These are phyloP conservation scores for Holtermannia corniformis DNA, from an alignment of 768 basidiomycete genomes.

Conservation along the genomic window DNA sequence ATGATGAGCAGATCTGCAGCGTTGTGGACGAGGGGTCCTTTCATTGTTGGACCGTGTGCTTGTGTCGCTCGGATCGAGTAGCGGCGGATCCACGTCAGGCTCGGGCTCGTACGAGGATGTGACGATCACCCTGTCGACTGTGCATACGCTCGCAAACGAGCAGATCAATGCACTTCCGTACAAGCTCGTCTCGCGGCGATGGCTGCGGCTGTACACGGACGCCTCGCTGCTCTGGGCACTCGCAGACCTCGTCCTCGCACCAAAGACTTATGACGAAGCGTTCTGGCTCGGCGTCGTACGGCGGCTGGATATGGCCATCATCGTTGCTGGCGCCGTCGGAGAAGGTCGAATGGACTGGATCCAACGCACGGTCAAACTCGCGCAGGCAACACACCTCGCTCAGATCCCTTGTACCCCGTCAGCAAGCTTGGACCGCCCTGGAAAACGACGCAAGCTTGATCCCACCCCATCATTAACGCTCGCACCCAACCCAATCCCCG, in stretches of 20 bases:
- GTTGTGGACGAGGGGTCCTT: no score
- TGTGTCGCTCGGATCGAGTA: no score
- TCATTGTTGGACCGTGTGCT: no score
- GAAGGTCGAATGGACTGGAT: constrained; percentile 53
- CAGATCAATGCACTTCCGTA: constrained; percentile 46
- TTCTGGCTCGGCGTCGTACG: constrained; percentile 47
- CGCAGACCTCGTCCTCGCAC: constrained; percentile 12
- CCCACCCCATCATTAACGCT: constrained; percentile 16
- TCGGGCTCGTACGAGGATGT: not conserved
- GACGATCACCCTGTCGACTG: constrained; percentile 38
- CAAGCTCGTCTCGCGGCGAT: constrained; percentile 42
- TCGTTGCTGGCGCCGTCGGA: constrained; percentile 71
- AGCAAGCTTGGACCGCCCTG: not conserved
- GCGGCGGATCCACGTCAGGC: no score
- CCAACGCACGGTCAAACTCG: constrained; percentile 51
- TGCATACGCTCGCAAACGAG: constrained; percentile 49
- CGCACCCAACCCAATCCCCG: constrained; percentile 43
- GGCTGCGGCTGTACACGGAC: constrained; percentile 70
- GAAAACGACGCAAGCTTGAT: constrained; percentile 3
- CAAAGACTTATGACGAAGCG: constrained; percentile 1
- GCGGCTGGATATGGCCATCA: constrained; percentile 66
- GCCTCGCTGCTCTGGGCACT: constrained; percentile 51
- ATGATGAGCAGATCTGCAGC: no score
- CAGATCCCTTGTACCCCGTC: constrained; percentile 12
- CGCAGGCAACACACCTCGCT: constrained; percentile 46